Evolutionary conservation across 192 early-diverging fungal species (phyloP), one percentile per base, ranked within the genome.

Genomic region (Geranomyces michiganensis): DNA sequence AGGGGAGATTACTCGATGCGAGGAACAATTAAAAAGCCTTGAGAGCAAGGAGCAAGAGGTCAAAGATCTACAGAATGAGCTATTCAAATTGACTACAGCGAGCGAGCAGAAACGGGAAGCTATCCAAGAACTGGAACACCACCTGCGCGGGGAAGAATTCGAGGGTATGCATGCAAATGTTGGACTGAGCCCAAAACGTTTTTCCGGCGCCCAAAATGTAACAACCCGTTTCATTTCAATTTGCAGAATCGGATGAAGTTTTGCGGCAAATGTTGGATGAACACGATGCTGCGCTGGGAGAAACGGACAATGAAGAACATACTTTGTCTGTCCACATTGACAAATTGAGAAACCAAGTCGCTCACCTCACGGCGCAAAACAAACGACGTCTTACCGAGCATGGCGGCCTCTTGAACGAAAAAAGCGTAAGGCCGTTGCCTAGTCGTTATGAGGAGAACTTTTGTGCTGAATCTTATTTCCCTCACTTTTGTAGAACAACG

Each of bases 231-330:
- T 66, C 65, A 58, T 27, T 56, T 56, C 44, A 8, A 27, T 56
- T 5, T 14, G 30, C 67, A 71, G 87, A 91, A 62, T 82, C 87
- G 1, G 89, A 91, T 69, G 79, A 82, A 47, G 88, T 91, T 21
- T 79, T 94, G 27, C 58, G 83, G 41, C 70, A 70, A 36, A 79
- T 91, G 81, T 67, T 87, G 9, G 75, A 79, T 6, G 84, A 79
- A 49, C 73, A 76, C 61, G 63, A 76, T 49, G 32, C 46, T 9
- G 75, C 76, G 0, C 26, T 79, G 30, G 65, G 67, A 19, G 47
- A 22, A 8, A 66, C 71, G 29, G 48, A 71, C 30, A 9, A 21
- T n/a, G 72, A 77, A 30, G 68, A 64, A 26, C 30, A 70, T 13
- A 30, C 32, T 9, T 32, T 81, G 7, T 65, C 78, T 30, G 3